Conservation (phyloP, 176 grass and related monocot genomes). For the Ensete ventricosum region DNA sequence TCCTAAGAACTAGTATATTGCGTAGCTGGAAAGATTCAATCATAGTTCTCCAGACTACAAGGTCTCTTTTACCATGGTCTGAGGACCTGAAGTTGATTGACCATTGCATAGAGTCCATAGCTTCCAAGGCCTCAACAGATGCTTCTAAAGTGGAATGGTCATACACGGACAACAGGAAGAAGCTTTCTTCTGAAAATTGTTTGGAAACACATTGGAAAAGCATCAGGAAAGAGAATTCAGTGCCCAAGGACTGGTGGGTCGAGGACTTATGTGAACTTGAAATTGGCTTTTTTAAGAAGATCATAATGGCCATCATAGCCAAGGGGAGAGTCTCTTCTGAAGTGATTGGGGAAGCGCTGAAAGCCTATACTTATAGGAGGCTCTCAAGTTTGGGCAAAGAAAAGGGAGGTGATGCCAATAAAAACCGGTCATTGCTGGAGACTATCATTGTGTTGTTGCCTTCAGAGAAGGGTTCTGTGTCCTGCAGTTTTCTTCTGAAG, state of each 20-base stretch:
- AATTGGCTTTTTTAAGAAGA: constrained; percentile 64
- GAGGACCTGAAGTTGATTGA: constrained; percentile 85
- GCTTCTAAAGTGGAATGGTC: constrained; percentile 91
- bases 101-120: constrained; percentile 89
- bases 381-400: constrained; percentile 66
- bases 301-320: constrained; percentile 62
- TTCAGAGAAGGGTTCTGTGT: constrained; percentile 68
- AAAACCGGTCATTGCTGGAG: constrained; percentile 62
- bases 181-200: constrained; percentile 58
- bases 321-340: constrained; percentile 46
- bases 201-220: constrained; percentile 57
- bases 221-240: constrained; percentile 48
- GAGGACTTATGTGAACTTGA: constrained; percentile 78
- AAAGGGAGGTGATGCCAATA: constrained; percentile 48
- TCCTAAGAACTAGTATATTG: constrained; percentile 75
- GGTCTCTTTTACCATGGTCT: constrained; percentile 70
- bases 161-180: constrained; percentile 79
- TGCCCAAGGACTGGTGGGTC: constrained; percentile 96
- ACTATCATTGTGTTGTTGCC: constrained; percentile 79
- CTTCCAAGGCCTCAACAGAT: constrained; percentile 66
- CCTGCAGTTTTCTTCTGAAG: constrained; percentile 90
- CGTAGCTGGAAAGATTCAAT: constrained; percentile 93
- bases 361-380: constrained; percentile 81
- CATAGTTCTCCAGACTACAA: constrained; percentile 87
- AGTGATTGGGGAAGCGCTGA: constrained; percentile 82